Percentiles rank a stretch among this genome's conserved stretches.
phyloP scores from a whole-genome alignment of 352 stramenopile species.

The Globisporangium paddicum region DNA sequence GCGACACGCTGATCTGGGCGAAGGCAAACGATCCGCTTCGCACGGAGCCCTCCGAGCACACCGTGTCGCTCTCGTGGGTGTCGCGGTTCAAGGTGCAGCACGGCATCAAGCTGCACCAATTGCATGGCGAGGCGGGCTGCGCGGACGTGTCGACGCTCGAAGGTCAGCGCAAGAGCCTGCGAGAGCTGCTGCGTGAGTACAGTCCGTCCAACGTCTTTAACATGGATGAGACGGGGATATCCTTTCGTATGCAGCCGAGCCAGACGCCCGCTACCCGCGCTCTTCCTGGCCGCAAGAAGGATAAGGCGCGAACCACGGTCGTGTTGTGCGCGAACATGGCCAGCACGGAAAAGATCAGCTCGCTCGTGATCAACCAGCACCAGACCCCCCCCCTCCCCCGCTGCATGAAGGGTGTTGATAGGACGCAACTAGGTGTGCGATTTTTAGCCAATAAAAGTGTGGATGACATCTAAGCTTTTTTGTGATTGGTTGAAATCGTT shows the following conservation, averaged over 20 bases:
- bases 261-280: slow-evolving; percentile 1
- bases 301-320: slow-evolving; percentile 11
- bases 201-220: slow-evolving; percentile 10
- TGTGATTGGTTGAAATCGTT: slow-evolving; percentile 10
- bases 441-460: slow-evolving; percentile 18
- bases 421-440: slow-evolving; percentile 2
- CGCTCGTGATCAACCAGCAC: slow-evolving; percentile 13
- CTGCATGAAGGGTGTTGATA: slow-evolving; percentile 10
- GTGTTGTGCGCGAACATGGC: slow-evolving; percentile 11
- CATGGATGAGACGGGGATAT: slow-evolving; percentile 16
- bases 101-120: neutral
- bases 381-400: slow-evolving; percentile 3
- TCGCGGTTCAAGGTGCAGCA: slow-evolving; percentile 9
- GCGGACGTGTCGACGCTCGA: no score
- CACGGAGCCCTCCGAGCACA: neutral
- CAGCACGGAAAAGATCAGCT: slow-evolving; percentile 8
- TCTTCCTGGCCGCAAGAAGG: slow-evolving; percentile 8
- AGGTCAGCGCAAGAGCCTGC: no score
- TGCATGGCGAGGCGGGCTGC: no score
- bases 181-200: no score
- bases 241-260: slow-evolving; percentile 8
- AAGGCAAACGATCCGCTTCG: neutral
- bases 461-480: slow-evolving; percentile 17
- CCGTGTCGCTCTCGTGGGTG: slow-evolving; percentile 6
- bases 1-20: neutral